Base-by-base conservation (phyloP, 306 rosid species). In the Medicago ruthenica region DNA sequence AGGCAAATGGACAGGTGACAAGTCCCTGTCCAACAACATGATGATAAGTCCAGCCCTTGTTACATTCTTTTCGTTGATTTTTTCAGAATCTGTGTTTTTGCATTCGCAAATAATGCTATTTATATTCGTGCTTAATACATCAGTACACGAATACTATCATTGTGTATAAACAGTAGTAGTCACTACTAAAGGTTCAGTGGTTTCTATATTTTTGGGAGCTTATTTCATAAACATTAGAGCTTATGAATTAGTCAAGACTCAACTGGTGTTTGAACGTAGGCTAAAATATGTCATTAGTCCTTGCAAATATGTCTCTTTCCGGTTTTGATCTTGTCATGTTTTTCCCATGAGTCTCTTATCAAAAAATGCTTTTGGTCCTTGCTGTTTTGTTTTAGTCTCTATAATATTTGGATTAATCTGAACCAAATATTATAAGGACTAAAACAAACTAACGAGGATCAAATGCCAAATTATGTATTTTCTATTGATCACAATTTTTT, bases 71-170 rank as follows among this genome's bases (percentile, higher is more conserved):
- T 58, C 31, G 4, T 27, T 27, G 31, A 27, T 27, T 27, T 27
- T 27, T 27, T 21, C 20, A 14, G 21, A 0, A 12, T 36, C 50
- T 27, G 11, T 31, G 55, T 76, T 24, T 44, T 73, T 74, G 79
- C 70, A 68, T 64, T 67, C 18, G 48, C 44, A 81, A 62, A 47
- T 55, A 51, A 51, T 73, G 63, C 61, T 77, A 50, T 22, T 55
- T 71, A 20, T 21, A 21, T 73, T 22, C 11, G 62, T 17, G 36
- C 45, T 50, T 58, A 42, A 16, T 59, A 60, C 67, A 42, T 37
- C 59, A 27, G 20, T 27, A 53, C 68, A 12, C 12, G 16, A 40
- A 45, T 81, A 55, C 71, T 39, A 18, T 24, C 66, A 45, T 18
- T 18, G 20, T 63, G 54, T 69, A 18, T 15, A 62, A 70, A 71